phyloP scores from a whole-genome alignment of 2,329 filamentous ascomycete genomes.

The Epichloe baconii region DNA sequence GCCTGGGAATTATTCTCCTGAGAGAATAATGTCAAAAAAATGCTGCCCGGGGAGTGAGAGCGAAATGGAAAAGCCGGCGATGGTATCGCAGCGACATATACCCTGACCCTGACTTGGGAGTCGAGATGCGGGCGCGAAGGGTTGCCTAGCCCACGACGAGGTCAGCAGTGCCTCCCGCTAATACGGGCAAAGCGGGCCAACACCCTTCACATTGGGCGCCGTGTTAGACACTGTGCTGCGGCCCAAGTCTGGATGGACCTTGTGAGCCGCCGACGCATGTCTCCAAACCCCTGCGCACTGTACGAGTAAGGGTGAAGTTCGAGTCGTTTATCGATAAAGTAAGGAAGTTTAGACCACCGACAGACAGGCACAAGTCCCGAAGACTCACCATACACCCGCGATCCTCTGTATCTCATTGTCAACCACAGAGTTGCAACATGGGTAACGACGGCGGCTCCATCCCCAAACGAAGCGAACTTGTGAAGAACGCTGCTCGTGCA shows the following conservation, averaged over 20 bases:
- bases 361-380: neutral
- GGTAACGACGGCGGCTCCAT: constrained; percentile 98
- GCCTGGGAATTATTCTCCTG: neutral
- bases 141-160: neutral
- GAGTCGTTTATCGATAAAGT: no score
- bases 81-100: neutral
- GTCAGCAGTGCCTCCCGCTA: neutral
- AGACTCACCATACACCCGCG: neutral
- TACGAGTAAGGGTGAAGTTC: no score
- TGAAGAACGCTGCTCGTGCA: constrained; percentile 78
- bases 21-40: neutral
- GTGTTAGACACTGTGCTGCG: no score
- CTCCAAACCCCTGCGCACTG: neutral
- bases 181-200: neutral
- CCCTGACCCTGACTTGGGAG: neutral
- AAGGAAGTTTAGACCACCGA: no score
- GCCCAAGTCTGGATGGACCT: no score
- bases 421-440: constrained; percentile 32
- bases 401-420: neutral
- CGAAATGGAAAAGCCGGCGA: neutral
- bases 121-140: neutral
- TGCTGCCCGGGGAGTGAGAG: neutral
- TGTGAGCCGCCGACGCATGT: neutral
- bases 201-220: neutral
- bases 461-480: constrained; percentile 86